phyloP scores from a whole-genome alignment of 345 rosid species.

The Aegle marmelos region DNA sequence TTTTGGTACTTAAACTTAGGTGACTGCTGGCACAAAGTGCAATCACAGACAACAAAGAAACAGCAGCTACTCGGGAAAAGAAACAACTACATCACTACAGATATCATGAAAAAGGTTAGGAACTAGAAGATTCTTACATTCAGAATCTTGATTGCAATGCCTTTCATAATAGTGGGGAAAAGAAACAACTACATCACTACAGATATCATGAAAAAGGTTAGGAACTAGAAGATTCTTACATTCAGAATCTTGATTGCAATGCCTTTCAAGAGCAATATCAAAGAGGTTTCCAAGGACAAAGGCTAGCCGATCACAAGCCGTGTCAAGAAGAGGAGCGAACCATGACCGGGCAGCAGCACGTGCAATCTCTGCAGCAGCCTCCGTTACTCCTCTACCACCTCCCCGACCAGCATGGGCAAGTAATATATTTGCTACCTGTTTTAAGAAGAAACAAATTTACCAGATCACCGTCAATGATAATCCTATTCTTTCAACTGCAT shows the following conservation, averaged over 20 bases:
- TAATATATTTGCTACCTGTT: constrained; percentile 89
- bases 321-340: constrained; percentile 96
- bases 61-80: background rate
- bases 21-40: no score
- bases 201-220: background rate
- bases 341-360: constrained; percentile 93
- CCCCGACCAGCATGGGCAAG: constrained; percentile 95
- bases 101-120: background rate
- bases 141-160: constrained; percentile 55
- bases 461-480: background rate
- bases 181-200: background rate
- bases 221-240: constrained; percentile 43
- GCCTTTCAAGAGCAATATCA: constrained; percentile 87
- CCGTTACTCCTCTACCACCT: constrained; percentile 81
- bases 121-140: constrained; percentile 47
- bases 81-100: background rate
- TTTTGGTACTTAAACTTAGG: no score
- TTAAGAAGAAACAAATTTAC: constrained; percentile 9
- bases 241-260: constrained; percentile 55
- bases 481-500: background rate
- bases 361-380: constrained; percentile 96
- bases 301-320: constrained; percentile 90
- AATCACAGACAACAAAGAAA: background rate
- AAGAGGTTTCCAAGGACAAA: constrained; percentile 85
- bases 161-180: constrained; percentile 25